phyloP scores from a whole-genome alignment of 2,329 filamentous ascomycete genomes.

The Fusarium austroafricanum region DNA sequence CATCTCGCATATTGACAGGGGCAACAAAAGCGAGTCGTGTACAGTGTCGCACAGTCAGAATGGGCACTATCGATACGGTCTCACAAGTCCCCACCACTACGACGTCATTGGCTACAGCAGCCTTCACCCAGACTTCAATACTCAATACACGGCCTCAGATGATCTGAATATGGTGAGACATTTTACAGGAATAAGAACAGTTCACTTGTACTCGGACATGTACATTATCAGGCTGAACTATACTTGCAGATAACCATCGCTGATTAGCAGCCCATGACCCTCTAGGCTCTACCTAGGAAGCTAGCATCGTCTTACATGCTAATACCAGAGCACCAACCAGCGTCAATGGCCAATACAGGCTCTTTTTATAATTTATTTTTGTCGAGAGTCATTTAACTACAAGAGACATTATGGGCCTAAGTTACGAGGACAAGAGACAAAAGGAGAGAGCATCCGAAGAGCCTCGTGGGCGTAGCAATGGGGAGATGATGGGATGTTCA shows the following conservation, averaged over 20 bases:
- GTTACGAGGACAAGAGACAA: background rate
- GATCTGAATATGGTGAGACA: background rate
- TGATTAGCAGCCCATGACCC: too few species aligned
- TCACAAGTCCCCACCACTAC: slow-evolving; percentile 5
- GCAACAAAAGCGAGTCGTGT: slow-evolving; percentile 9
- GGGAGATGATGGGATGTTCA: background rate
- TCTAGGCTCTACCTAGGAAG: too few species aligned
- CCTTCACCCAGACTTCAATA: background rate
- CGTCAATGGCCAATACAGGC: too few species aligned
- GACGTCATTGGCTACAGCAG: background rate
- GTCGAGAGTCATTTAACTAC: background rate
- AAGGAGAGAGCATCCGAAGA: background rate
- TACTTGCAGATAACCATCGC: background rate
- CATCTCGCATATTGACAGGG: slow-evolving; percentile 24
- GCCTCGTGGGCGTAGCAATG: background rate
- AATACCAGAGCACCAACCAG: background rate
- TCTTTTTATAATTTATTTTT: background rate
- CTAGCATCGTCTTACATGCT: background rate
- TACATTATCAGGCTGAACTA: background rate
- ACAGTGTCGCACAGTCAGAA: slow-evolving; percentile 10
- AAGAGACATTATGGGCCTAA: background rate
- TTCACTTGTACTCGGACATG: too few species aligned
- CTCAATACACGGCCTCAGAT: background rate
- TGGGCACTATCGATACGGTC: background rate
- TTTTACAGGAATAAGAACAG: background rate